Percentiles rank a stretch among this genome's conserved stretches.
These are phyloP conservation scores for Fusarium sp. DNA, from an alignment of 2,329 filamentous ascomycete genomes.

Conservation along the genomic window DNA sequence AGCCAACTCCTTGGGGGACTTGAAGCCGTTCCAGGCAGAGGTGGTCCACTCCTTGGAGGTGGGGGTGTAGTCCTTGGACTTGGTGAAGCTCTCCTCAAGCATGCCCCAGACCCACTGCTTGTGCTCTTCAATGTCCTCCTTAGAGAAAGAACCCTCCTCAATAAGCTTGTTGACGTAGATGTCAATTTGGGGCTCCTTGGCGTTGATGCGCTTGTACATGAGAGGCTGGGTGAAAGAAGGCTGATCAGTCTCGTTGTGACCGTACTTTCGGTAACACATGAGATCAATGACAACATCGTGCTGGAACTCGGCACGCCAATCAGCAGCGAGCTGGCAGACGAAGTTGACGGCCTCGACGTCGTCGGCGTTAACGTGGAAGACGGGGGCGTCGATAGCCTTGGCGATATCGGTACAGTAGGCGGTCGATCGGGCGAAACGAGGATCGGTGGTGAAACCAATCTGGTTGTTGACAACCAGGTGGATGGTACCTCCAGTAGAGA, in stretches of 20 bases:
- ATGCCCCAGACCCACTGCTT: conserved; percentile 99
- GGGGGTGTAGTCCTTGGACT: conserved; percentile 97
- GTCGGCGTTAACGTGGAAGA: conserved; percentile 99
- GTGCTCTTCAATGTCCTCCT: conserved; percentile 98
- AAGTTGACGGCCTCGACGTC: conserved; percentile 99
- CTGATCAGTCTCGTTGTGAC: conserved; percentile 99
- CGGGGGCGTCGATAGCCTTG: conserved; percentile 97
- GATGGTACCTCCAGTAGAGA: conserved; percentile 96
- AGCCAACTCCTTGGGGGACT: conserved; percentile 96
- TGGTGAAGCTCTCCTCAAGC: conserved; percentile 96
- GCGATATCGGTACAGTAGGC: conserved; percentile 99
- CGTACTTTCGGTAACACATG: conserved; percentile 98
- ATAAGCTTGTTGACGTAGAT: conserved; percentile 93
- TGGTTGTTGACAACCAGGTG: conserved; percentile 99
- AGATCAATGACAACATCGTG: conserved; percentile 98
- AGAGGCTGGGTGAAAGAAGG: conserved; percentile 99
- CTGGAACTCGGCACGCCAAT: conserved; percentile 99
- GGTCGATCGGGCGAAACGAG: conserved; percentile 95
- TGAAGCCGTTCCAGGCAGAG: conserved; percentile 99
- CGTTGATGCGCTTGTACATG: conserved; percentile 98
- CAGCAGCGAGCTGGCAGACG: conserved; percentile 94
- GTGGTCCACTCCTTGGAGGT: conserved; percentile 98
- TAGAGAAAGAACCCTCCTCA: conserved; percentile 92
- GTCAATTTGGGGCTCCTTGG: conserved; percentile 86
- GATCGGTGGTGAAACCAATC: conserved; percentile 99